Conservation (phyloP, 257 asterid species). For the Plantago major region DNA sequence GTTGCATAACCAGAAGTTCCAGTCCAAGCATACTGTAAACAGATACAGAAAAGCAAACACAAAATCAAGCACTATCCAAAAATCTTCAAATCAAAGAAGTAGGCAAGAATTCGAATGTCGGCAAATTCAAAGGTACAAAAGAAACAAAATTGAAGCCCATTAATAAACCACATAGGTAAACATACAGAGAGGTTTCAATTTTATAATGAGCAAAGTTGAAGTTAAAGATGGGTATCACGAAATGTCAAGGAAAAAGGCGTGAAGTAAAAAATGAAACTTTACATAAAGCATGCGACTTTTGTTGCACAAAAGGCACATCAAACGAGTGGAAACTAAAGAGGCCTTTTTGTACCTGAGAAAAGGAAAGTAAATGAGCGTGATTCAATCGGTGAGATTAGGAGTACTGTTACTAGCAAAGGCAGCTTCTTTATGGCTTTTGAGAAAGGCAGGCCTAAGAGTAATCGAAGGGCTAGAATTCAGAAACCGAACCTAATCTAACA, state of each 20-base stretch:
- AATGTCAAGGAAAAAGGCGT: neutral
- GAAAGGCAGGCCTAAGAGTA: too few species aligned
- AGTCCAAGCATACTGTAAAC: too few species aligned
- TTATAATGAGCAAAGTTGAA: neutral
- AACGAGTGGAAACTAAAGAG: neutral
- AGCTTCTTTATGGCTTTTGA: too few species aligned
- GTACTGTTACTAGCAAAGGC: too few species aligned
- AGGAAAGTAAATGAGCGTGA: neutral
- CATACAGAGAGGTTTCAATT: neutral
- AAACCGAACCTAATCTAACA: too few species aligned
- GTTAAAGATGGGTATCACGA: neutral
- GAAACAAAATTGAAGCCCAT: neutral
- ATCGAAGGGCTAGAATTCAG: too few species aligned
- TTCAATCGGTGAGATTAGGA: too few species aligned
- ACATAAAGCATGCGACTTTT: conserved; percentile 1
- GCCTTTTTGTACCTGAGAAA: neutral
- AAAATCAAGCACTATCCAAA: neutral
- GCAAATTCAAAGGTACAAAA: neutral
- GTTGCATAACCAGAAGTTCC: neutral
- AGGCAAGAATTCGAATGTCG: neutral
- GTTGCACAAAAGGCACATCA: neutral
- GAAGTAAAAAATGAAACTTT: conserved; percentile 6
- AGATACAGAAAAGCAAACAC: neutral
- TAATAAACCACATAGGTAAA: neutral
- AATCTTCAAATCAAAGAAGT: neutral